These are phyloP conservation scores for Gloeopeniophorella convolvens DNA, from an alignment of 768 basidiomycete genomes.

Conservation along the genomic window DNA sequence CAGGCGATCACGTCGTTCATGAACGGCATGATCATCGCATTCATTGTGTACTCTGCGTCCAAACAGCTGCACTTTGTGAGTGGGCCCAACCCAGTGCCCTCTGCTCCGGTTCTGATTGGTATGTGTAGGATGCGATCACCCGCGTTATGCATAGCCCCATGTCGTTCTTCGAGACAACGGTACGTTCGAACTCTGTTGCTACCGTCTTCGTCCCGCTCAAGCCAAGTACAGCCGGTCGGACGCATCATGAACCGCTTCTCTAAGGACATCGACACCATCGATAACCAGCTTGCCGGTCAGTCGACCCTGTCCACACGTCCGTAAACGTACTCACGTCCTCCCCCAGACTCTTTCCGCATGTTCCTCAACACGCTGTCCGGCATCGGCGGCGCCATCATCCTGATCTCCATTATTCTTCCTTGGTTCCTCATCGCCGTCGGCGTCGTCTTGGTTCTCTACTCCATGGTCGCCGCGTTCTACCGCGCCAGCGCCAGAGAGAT, in stretches of 20 bases:
- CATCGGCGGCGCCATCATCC: conserved; percentile 69
- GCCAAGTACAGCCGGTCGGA: conserved; percentile 54
- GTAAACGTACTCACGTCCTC: conserved; percentile 3
- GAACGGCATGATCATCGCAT: conserved; percentile 57
- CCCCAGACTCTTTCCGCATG: conserved; percentile 65
- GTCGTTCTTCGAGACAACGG: conserved; percentile 86
- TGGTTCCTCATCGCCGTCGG: conserved; percentile 79
- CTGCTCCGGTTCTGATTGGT: neutral
- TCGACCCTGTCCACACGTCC: neutral
- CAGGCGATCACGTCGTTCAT: conserved; percentile 66
- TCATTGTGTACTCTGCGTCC: conserved; percentile 75
- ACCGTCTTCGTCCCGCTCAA: conserved; percentile 15
- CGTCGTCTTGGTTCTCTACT: conserved; percentile 53
- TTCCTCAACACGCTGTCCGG: conserved; percentile 53
- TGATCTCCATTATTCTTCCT: conserved; percentile 71
- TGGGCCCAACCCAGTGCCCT: too few species aligned
- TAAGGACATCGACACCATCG: conserved; percentile 80
- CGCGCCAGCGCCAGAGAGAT: conserved; percentile 81
- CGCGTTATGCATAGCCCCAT: conserved; percentile 81
- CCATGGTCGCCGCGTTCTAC: conserved; percentile 74
- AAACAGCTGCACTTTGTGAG: conserved; percentile 54
- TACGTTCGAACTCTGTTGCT: conserved; percentile 25
- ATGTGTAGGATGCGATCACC: conserved; percentile 46
- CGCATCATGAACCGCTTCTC: conserved; percentile 89
- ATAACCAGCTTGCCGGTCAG: conserved; percentile 59